A percentile compares a stretch with the other conserved stretches of the same genome.
Conservation (phyloP, 441 rosid genomes). For the Gossypium gossypioides region DNA sequence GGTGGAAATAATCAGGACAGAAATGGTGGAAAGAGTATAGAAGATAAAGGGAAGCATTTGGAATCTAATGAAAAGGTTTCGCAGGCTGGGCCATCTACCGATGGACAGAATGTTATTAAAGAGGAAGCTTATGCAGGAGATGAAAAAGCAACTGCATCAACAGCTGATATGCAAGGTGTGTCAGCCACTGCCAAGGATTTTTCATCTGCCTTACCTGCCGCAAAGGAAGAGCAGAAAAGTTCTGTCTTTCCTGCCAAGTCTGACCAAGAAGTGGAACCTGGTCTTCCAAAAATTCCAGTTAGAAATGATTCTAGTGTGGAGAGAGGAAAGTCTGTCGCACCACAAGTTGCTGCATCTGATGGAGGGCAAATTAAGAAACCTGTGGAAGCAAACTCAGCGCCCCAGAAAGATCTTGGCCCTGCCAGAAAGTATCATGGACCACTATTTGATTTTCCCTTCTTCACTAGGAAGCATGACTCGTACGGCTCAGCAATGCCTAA, state of each 20-base stretch:
- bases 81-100: conserved; percentile 37
- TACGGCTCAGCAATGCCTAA: conserved; percentile 68
- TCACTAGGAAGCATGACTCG: conserved; percentile 93
- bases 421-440: conserved; percentile 98
- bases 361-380: conserved; percentile 60
- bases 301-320: conserved; percentile 60
- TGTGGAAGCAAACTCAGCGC: conserved; percentile 41
- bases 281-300: conserved; percentile 42
- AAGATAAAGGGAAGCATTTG: conserved; percentile 47
- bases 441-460: conserved; percentile 94
- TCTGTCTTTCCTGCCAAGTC: conserved; percentile 46
- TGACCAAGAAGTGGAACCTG: conserved; percentile 68
- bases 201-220: conserved; percentile 28
- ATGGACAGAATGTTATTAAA: conserved; percentile 40
- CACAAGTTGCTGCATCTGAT: conserved; percentile 49
- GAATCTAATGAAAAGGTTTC: conserved; percentile 57
- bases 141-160: conserved; percentile 49
- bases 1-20: conserved; percentile 55
- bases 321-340: conserved; percentile 62
- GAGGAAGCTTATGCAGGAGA: conserved; percentile 55
- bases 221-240: conserved; percentile 72
- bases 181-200: conserved; percentile 45
- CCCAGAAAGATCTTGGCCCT: conserved; percentile 67
- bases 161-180: conserved; percentile 37
- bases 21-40: conserved; percentile 49